Percentiles rank a stretch among this genome's conserved stretches.
phyloP scores from a whole-genome alignment of 2,329 filamentous ascomycete species.

The Fusarium sterilihyphosum region DNA sequence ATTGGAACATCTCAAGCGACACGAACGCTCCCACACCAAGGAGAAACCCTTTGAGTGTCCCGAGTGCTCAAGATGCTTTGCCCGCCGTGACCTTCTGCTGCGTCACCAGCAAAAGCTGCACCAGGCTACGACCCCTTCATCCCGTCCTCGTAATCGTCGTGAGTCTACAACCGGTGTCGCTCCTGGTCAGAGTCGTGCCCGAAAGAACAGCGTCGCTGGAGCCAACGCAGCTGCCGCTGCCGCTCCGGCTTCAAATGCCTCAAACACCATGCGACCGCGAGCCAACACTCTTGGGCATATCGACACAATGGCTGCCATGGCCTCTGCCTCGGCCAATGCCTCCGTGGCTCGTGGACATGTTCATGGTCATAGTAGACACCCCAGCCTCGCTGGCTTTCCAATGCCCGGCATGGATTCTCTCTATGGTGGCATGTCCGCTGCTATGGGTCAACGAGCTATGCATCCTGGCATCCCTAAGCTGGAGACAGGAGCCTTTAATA shows the following conservation, averaged over 20 bases:
- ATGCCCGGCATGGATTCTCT: conserved; percentile 68
- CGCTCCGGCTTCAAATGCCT: conserved; percentile 56
- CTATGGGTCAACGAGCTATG: conserved; percentile 73
- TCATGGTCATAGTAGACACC: conserved; percentile 72
- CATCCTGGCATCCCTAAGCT: conserved; percentile 80
- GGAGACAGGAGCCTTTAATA: conserved; percentile 77
- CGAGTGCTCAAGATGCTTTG: conserved; percentile 94
- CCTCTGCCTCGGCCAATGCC: conserved; percentile 66
- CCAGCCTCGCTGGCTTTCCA: conserved; percentile 76
- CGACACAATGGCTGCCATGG: conserved; percentile 77
- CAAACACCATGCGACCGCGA: conserved; percentile 79
- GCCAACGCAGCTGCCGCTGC: conserved; percentile 53
- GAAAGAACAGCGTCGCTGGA: conserved; percentile 90
- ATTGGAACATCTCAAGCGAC: conserved; percentile 94
- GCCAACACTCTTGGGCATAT: conserved; percentile 98
- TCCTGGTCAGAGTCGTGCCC: conserved; percentile 75
- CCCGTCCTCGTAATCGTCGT: conserved; percentile 85
- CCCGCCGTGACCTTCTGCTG: conserved; percentile 87
- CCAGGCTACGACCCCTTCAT: conserved; percentile 87
- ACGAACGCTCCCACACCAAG: conserved; percentile 97
- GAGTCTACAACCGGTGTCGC: conserved; percentile 85
- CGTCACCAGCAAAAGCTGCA: conserved; percentile 99
- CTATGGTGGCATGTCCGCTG: conserved; percentile 77
- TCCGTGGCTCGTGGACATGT: conserved; percentile 61
- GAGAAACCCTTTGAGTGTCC: conserved; percentile 99